Conservation (phyloP, 768 basidiomycete genomes). For the Trametes meyenii region DNA sequence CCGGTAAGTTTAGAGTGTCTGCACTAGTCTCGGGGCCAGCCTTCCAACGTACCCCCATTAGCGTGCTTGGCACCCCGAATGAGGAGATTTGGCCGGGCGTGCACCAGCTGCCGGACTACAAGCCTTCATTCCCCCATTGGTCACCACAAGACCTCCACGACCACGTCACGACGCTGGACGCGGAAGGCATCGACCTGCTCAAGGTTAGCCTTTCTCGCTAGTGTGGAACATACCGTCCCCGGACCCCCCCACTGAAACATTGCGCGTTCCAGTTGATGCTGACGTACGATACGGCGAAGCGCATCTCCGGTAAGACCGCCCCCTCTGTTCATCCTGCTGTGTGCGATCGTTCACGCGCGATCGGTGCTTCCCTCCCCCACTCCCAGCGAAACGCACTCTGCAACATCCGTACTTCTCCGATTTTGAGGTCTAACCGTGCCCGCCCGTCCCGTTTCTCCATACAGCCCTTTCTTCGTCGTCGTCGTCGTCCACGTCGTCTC, state of each 20-base stretch:
- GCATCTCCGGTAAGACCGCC: conserved; percentile 76
- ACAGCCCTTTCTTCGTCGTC: background rate
- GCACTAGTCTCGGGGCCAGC: background rate
- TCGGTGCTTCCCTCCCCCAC: background rate
- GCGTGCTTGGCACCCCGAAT: conserved; percentile 92
- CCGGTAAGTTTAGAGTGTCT: conserved; percentile 56
- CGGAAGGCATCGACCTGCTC: conserved; percentile 77
- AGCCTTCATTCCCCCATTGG: conserved; percentile 97
- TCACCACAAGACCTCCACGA: conserved; percentile 67
- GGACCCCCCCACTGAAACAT: background rate
- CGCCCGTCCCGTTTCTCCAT: background rate
- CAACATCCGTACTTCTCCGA: conserved; percentile 54
- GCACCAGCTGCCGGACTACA: conserved; percentile 88
- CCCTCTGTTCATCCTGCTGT: background rate
- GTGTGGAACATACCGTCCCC: background rate
- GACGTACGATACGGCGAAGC: conserved; percentile 87
- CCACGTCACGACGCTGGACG: conserved; percentile 73
- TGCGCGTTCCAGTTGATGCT: conserved; percentile 39
- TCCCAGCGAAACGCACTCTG: conserved; percentile 59
- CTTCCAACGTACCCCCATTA: conserved; percentile 35
- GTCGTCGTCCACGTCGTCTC: background rate
- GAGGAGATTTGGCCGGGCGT: conserved; percentile 94
- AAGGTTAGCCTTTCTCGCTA: conserved; percentile 47
- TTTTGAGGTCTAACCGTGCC: conserved; percentile 37
- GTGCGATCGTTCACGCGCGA: background rate